Evolutionary conservation across 768 basidiomycete species (phyloP).

Genomic region (Macrolepiota fuliginosa): DNA sequence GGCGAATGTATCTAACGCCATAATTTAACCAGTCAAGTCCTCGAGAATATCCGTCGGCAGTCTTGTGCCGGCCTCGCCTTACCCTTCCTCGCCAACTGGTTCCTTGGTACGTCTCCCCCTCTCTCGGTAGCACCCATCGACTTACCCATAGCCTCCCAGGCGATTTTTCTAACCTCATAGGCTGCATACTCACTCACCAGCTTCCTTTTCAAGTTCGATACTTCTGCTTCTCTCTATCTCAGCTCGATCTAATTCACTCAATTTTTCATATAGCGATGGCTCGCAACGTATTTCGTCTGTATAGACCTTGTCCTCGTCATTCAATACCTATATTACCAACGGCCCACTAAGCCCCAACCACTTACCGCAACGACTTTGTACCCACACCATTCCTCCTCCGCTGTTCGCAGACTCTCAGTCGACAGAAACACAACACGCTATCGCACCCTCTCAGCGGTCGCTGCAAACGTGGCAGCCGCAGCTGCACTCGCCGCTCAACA

Average conservation of each 20-base stretch:
- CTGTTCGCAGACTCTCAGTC: constrained; percentile 44
- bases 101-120: constrained; percentile 59
- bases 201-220: constrained; percentile 86
- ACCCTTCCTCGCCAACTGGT: constrained; percentile 93
- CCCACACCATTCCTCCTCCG: constrained; percentile 25
- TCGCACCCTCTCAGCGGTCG: constrained; percentile 65
- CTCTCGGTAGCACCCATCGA: not conserved
- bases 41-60: constrained; percentile 71
- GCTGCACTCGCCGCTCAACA: constrained; percentile 68
- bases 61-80: constrained; percentile 90
- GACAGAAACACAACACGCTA: constrained; percentile 61
- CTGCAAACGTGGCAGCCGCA: constrained; percentile 69
- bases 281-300: constrained; percentile 87
- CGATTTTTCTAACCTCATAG: constrained; percentile 90
- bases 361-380: constrained; percentile 37
- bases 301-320: constrained; percentile 73
- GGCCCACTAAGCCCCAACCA: constrained; percentile 29
- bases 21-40: constrained; percentile 61
- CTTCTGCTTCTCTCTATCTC: not conserved
- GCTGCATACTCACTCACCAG: constrained; percentile 89
- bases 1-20: not conserved
- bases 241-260: constrained; percentile 5
- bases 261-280: constrained; percentile 60
- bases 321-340: constrained; percentile 82
- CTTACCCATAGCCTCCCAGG: constrained; percentile 40